Percentiles rank a stretch among this genome's conserved stretches.
Conservation (phyloP, 805 yeast genomes). For the Clavispora asparagi region DNA sequence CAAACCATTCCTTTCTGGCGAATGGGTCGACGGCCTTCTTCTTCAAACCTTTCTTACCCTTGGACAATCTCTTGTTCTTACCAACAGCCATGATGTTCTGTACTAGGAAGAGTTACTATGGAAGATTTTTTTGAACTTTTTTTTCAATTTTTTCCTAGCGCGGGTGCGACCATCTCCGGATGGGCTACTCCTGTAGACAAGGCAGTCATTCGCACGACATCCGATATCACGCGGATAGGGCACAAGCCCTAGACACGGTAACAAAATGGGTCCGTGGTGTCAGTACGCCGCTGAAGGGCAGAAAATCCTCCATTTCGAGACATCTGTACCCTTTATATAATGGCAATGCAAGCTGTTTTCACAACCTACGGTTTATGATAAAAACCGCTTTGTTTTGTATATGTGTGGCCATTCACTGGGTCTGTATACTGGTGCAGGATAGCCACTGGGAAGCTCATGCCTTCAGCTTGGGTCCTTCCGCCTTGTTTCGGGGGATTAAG, state of each 20-base stretch:
- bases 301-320: no score
- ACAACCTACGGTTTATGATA: no score
- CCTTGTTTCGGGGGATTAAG: no score
- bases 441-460: no score
- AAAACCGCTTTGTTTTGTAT: no score
- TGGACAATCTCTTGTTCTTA: slow-evolving; percentile 9
- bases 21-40: slow-evolving; percentile 9
- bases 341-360: no score
- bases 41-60: slow-evolving; percentile 8
- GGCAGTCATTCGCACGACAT: background rate
- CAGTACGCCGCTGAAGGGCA: no score
- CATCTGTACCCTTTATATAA: no score
- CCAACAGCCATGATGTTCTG: slow-evolving; percentile 7
- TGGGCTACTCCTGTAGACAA: background rate
- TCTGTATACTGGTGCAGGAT: no score
- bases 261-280: no score
- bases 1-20: slow-evolving; percentile 8
- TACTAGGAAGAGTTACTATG: slow-evolving; percentile 7
- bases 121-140: slow-evolving; percentile 3
- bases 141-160: slow-evolving; percentile 8
- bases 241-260: slow-evolving; percentile 1
- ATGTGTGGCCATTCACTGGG: no score
- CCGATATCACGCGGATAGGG: background rate
- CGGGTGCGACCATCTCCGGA: slow-evolving; percentile 2
- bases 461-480: no score